These are phyloP conservation scores for Primulina eburnea DNA, from an alignment of 257 asterid genomes.

Conservation along the genomic window DNA sequence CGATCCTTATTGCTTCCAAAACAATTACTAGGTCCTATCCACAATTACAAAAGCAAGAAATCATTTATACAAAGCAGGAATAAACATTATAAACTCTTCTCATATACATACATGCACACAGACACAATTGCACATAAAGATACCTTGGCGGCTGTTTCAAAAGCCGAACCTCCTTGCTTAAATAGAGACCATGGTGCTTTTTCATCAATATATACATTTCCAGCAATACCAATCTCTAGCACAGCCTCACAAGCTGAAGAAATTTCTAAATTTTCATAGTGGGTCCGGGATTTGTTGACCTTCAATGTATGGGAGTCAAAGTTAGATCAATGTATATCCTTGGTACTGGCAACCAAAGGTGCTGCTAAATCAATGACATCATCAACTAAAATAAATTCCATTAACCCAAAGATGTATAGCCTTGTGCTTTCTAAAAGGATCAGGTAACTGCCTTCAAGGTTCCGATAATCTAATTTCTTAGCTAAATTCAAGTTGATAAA, in stretches of 20 bases:
- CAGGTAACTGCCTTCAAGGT: neutral
- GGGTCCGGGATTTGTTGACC: constrained; percentile 46
- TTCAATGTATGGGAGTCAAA: neutral
- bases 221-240: constrained; percentile 81
- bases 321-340: neutral
- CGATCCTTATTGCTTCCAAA: constrained; percentile 77
- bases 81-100: neutral
- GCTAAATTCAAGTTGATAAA: neutral
- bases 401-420: neutral
- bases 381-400: neutral
- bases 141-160: constrained; percentile 86
- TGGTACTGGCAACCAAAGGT: neutral
- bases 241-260: constrained; percentile 91
- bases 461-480: neutral
- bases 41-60: neutral
- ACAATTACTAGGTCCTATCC: constrained; percentile 72
- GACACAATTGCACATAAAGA: neutral
- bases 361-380: neutral
- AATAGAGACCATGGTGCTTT: constrained; percentile 91
- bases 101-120: too few species aligned
- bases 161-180: constrained; percentile 79
- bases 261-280: constrained; percentile 71
- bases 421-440: neutral
- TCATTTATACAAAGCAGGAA: neutral
- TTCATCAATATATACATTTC: constrained; percentile 71